Percentiles rank a stretch among this genome's conserved stretches.
Conservation (phyloP, 306 rosid genomes). For the Begonia fuchsioides region DNA sequence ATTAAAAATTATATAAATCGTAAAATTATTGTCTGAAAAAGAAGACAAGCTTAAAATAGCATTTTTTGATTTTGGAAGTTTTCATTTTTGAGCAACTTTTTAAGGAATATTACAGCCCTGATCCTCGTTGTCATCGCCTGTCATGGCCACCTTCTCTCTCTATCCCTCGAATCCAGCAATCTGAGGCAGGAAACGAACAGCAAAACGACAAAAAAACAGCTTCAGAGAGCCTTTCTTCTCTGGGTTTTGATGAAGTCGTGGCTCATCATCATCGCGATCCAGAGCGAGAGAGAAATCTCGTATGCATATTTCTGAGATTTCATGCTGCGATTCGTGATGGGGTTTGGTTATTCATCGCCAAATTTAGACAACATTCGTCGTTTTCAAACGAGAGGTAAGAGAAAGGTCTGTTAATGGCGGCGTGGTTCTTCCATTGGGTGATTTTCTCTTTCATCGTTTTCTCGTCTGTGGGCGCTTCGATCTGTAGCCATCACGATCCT, state of each 20-base stretch:
- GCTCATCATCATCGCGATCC: background rate
- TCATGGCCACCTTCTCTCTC: background rate
- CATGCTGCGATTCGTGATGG: background rate
- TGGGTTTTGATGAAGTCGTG: background rate
- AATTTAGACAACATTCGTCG: background rate
- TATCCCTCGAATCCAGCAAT: background rate
- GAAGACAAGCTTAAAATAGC: background rate
- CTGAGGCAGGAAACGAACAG: background rate
- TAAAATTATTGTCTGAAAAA: no score
- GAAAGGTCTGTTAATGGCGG: constrained; percentile 15
- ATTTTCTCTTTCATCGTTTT: constrained; percentile 17
- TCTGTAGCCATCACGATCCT: constrained; percentile 6
- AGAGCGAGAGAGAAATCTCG: no score
- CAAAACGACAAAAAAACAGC: background rate
- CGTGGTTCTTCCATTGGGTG: constrained; percentile 29
- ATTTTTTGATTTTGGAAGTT: no score
- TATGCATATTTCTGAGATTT: background rate
- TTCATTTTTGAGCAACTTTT: background rate
- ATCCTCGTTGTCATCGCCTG: background rate
- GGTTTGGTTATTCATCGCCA: background rate
- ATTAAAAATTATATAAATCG: no score
- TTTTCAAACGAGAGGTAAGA: background rate
- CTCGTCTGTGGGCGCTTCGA: constrained; percentile 7
- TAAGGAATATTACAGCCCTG: background rate
- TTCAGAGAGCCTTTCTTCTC: background rate